phyloP scores from a whole-genome alignment of 257 asterid genomes.

The Gardenia jasminoides region DNA sequence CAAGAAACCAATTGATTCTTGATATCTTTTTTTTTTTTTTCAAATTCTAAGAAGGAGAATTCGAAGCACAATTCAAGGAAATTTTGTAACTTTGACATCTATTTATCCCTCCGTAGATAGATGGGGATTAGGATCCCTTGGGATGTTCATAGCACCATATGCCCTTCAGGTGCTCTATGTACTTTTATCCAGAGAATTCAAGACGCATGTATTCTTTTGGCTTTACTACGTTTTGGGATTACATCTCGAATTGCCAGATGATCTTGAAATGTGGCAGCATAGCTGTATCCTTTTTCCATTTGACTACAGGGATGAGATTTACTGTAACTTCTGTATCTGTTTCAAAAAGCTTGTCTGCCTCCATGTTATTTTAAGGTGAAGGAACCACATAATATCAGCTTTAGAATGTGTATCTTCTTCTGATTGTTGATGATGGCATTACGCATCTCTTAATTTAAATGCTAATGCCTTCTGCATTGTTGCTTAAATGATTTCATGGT shows the following conservation, averaged over 20 bases:
- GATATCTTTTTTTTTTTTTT: too few relatives aligned
- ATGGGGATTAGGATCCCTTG: background rate
- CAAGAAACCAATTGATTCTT: background rate
- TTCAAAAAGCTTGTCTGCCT: background rate
- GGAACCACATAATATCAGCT: too few relatives aligned
- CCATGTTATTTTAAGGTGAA: too few relatives aligned
- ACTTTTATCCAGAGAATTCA: background rate
- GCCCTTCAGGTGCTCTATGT: background rate
- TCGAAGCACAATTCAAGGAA: too few relatives aligned
- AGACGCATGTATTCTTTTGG: background rate
- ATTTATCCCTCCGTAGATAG: too few relatives aligned
- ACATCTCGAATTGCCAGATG: background rate
- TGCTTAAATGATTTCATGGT: background rate
- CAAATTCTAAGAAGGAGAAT: too few relatives aligned
- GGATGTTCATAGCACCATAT: background rate
- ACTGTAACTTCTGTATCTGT: background rate
- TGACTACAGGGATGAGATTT: background rate
- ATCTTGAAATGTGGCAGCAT: background rate
- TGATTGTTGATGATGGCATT: too few relatives aligned
- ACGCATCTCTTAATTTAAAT: too few relatives aligned
- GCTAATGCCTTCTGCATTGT: too few relatives aligned
- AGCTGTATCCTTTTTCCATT: too few relatives aligned
- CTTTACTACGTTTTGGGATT: background rate
- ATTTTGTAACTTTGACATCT: too few relatives aligned
- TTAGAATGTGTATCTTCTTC: too few relatives aligned